Evolutionary conservation across 768 basidiomycete species (phyloP).

Genomic region (Leccinum boreale): DNA sequence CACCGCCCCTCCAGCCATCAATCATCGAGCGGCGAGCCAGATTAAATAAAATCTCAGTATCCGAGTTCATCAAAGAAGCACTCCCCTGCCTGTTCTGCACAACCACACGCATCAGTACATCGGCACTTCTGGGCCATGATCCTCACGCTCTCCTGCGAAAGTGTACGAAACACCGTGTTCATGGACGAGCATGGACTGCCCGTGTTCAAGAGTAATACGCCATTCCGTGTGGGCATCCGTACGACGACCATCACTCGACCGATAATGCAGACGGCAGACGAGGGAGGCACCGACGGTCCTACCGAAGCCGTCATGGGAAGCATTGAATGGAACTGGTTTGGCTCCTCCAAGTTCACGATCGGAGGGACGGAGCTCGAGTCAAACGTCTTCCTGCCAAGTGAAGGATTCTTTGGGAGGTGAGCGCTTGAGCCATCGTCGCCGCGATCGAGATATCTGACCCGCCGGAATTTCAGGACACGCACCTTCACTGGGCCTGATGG

Average conservation of each 20-base stretch:
- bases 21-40: neutral
- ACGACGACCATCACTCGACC: conserved; percentile 21
- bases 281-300: conserved; percentile 9
- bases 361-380: conserved; percentile 25
- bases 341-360: conserved; percentile 30
- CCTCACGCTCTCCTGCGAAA: conserved; percentile 23
- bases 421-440: neutral
- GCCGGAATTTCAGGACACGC: conserved; percentile 11
- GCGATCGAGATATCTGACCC: neutral
- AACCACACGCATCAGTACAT: neutral
- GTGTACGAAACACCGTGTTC: conserved; percentile 24
- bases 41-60: neutral
- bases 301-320: conserved; percentile 25
- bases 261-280: neutral
- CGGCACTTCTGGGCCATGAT: conserved; percentile 14
- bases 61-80: neutral
- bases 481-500: conserved; percentile 34
- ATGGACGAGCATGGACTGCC: conserved; percentile 26
- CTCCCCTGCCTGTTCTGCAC: neutral
- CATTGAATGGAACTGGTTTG: conserved; percentile 30
- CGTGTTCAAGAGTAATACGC: conserved; percentile 25
- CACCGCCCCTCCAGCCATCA: neutral
- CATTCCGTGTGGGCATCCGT: conserved; percentile 13
- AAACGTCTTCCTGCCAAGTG: conserved; percentile 18
- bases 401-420: conserved; percentile 19